phyloP scores from a whole-genome alignment of 441 rosid species.

The Adansonia grandidieri region DNA sequence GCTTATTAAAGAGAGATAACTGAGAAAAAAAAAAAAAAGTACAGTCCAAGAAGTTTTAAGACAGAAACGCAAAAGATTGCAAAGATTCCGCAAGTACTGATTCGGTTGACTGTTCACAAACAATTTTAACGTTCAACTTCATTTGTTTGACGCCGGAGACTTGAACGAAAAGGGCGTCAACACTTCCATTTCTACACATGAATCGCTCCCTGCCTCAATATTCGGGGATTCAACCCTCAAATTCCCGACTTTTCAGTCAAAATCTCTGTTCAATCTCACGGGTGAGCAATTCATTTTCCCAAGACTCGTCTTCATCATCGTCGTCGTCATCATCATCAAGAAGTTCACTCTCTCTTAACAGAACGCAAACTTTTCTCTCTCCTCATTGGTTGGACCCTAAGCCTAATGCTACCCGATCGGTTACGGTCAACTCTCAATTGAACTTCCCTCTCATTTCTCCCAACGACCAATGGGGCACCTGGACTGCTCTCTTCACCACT shows the following conservation, averaged over 20 bases:
- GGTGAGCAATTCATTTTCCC: not conserved
- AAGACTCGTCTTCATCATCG: not conserved
- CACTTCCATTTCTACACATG: conserved; percentile 32
- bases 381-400: conserved; percentile 19
- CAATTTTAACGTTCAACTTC: not conserved
- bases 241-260: conserved; percentile 37
- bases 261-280: conserved; percentile 28
- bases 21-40: too few species aligned
- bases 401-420: conserved; percentile 38
- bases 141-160: not conserved
- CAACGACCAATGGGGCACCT: conserved; percentile 79
- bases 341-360: conserved; percentile 21
- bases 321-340: conserved; percentile 4
- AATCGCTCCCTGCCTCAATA: conserved; percentile 28
- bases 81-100: too few species aligned
- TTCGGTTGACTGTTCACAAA: too few species aligned
- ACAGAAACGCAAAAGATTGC: too few species aligned
- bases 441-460: conserved; percentile 70
- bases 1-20: too few species aligned
- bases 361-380: conserved; percentile 39
- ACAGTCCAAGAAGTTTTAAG: too few species aligned
- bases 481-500: conserved; percentile 82
- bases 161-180: conserved; percentile 45
- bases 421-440: conserved; percentile 58
- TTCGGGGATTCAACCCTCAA: conserved; percentile 32